phyloP scores from a whole-genome alignment of 805 yeast species.

The Cyberlindnera amylophila region DNA sequence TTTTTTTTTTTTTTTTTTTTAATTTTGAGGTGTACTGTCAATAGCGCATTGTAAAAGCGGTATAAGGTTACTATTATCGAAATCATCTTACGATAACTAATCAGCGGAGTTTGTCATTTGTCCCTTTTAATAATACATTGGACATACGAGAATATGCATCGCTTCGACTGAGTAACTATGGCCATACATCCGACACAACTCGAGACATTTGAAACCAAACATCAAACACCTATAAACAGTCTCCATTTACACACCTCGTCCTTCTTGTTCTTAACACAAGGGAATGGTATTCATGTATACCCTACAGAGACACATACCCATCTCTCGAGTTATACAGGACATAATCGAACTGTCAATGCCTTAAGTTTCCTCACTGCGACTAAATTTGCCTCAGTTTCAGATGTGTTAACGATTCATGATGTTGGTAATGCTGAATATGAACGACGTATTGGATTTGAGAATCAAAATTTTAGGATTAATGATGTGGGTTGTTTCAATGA shows the following conservation, averaged over 20 bases:
- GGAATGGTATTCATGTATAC: not conserved
- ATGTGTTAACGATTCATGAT: constrained; percentile 17
- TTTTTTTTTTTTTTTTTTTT: too few species aligned
- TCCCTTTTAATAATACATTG: too few species aligned
- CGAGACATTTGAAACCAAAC: not conserved
- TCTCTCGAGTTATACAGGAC: constrained; percentile 10
- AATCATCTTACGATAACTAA: too few species aligned
- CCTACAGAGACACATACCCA: constrained; percentile 1
- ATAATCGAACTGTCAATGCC: constrained; percentile 10
- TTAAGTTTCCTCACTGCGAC: constrained; percentile 9
- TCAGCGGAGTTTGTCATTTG: too few species aligned
- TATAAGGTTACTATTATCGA: too few species aligned
- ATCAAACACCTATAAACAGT: not conserved
- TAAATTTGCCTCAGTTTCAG: constrained; percentile 14
- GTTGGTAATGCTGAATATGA: constrained; percentile 2
- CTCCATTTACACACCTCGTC: not conserved
- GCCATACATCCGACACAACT: not conserved
- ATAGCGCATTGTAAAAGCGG: too few species aligned
- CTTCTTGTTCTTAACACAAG: not conserved
- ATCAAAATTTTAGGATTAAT: constrained; percentile 11
- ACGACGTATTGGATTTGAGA: constrained; percentile 11
- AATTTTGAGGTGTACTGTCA: too few species aligned
- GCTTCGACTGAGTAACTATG: too few species aligned
- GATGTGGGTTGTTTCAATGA: constrained; percentile 10
- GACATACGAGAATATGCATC: too few species aligned